Base-by-base conservation (phyloP, 345 rosid genomes). In the Aquilaria sinensis region DNA sequence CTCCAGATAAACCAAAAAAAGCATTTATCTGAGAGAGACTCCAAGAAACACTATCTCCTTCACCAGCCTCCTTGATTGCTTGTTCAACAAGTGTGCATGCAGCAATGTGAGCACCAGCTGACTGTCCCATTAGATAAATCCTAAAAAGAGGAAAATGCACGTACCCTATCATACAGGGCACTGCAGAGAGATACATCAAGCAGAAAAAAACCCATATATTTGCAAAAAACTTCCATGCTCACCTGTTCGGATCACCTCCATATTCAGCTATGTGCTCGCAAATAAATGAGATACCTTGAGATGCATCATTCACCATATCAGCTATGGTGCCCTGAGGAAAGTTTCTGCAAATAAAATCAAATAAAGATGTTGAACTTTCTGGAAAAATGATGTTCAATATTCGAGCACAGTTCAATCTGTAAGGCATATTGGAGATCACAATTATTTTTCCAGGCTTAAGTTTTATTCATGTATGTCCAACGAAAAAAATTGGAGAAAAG, bases 21-120 rank as follows among this genome's bases (percentile, higher is more conserved):
- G 85, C 85, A 57, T 83, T 85, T 65, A 85, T 80, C 79, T 86
- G 90, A 60, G 87, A 82, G 67, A 82, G 72, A 62, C 87, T 92
- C 96, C 98, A 92, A 53, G 85, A 72, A 67, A 77, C 65, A 71
- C 65, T 83, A 67, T 89, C 92, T 61, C 84, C 82, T 71, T 79
- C 88, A 70, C 81, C 83, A 13, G 79, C 73, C 74, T 88, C 96
- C 77, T 86, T 92, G 66, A 86, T 76, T 56, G 92, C 92, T 78
- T 92, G 98, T 64, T 92, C 92, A 77, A 92, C 70, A 16, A 92
- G 81, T n/a, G 90, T 67, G 67, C 98, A 89, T 64, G 96, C 90
- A 45, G 94, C 87, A n/a, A 89, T 89, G 70, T 92, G 98, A 58
- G 96, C 98, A 68, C 96, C 96, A 72, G 98, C 98, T 55, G 98